Base-by-base conservation (phyloP, 805 yeast species). In the Wickerhamomyces subpelliculosus region DNA sequence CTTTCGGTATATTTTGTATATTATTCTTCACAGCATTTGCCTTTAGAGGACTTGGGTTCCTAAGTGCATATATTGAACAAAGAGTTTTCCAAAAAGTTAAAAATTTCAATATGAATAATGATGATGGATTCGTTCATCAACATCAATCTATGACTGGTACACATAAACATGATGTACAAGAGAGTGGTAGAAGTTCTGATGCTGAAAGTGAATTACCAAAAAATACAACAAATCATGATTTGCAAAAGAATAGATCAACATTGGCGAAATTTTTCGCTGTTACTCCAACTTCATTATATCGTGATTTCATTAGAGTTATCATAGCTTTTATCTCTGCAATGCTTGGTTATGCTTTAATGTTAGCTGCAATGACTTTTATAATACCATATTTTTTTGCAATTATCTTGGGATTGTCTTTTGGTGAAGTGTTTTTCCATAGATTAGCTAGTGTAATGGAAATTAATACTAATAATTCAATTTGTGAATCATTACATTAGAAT, bases 311-410 rank as follows among this genome's bases (percentile, higher is more conserved):
- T 7, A 65, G 90, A 49, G 58, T 80, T 14, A 26, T 70, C 0
- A 46, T 84, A 19, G 70, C 78, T 10, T 78, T 84, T 44, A 54
- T 75, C 14, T 73, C 84, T 3, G 81, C 84, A 17, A 65, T 82
- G 68, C 54, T 84, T 35, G 80, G 83, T 11, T 84, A 78, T 53
- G 80, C 80, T 26, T 60, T 84, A 49, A 84, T 84, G 94, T 68
- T 84, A 62, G 88, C 78, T 13, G 82, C 83, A 6, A 84, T 84
- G 94, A 67, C 82, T 29, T 83, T 67, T 54, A 71, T 81, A 8
- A 47, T 81, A 33, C 60, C 76, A 0, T 84, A 84, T 47, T 80
- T 84, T 57, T 84, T 84, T 60, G 90, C 85, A 2, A 78, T 81
- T 23, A 74, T 80, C 14, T 49, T 78, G 14, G 94, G 94, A 10